Evolutionary conservation across 352 stramenopile species (phyloP).

Genomic region (Phytophthora aleatoria): DNA sequence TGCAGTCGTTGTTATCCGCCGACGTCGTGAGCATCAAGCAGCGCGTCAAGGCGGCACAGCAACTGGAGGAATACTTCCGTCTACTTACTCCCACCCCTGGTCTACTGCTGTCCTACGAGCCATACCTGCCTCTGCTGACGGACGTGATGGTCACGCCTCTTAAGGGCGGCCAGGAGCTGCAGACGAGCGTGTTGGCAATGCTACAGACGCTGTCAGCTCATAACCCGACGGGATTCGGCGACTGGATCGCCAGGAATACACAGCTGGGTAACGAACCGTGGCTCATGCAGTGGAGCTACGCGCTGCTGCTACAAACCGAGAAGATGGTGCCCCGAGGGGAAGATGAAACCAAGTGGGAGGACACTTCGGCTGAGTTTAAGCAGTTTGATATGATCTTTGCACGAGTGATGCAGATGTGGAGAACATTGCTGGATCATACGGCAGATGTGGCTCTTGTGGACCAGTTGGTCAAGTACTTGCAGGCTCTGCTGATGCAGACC

Average conservation of each 20-base stretch:
- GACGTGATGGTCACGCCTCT: constrained; percentile 37
- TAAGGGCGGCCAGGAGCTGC: constrained; percentile 42
- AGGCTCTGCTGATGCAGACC: constrained; percentile 29
- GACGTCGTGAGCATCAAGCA: constrained; percentile 46
- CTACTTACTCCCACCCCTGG: constrained; percentile 26
- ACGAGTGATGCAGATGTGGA: constrained; percentile 51
- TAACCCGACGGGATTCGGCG: constrained; percentile 40
- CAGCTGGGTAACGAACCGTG: constrained; percentile 47
- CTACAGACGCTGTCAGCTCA: constrained; percentile 47
- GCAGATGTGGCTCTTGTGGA: constrained; percentile 44
- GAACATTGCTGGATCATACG: constrained; percentile 56
- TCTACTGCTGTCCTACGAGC: constrained; percentile 53
- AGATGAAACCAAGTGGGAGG: constrained; percentile 31
- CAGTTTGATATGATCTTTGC: constrained; percentile 51
- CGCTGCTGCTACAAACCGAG: constrained; percentile 46
- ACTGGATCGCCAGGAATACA: constrained; percentile 56
- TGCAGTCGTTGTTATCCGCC: constrained; percentile 51
- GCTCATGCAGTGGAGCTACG: constrained; percentile 58
- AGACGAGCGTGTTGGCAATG: constrained; percentile 43
- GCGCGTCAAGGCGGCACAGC: constrained; percentile 47
- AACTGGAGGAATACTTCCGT: constrained; percentile 46
- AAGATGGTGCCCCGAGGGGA: constrained; percentile 32
- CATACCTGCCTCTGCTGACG: constrained; percentile 48
- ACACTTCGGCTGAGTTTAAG: constrained; percentile 45
- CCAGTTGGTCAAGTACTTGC: constrained; percentile 41